Conservation (phyloP, 2,329 filamentous ascomycete genomes). For the Orbilia brochopaga region DNA sequence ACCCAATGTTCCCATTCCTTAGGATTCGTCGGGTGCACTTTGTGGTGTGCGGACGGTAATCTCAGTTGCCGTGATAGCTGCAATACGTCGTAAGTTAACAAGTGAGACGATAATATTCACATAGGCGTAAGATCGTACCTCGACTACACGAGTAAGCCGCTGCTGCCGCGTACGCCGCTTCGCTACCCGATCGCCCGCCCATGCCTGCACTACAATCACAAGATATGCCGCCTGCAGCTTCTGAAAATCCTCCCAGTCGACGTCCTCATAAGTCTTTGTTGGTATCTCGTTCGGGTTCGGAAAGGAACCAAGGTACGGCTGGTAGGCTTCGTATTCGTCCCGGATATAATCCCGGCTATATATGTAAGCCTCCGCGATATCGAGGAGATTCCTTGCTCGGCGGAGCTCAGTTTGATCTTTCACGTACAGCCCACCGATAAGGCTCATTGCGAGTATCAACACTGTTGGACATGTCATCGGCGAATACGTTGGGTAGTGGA, state of each 20-base stretch:
- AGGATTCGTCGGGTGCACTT: constrained; percentile 7
- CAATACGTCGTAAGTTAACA: not conserved
- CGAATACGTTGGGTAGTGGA: constrained; percentile 37
- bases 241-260: constrained; percentile 45
- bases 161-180: constrained; percentile 36
- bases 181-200: constrained; percentile 39
- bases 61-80: constrained; percentile 31
- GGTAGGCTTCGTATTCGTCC: constrained; percentile 39
- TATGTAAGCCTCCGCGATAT: constrained; percentile 39
- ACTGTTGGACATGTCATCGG: constrained; percentile 30
- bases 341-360: constrained; percentile 33
- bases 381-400: constrained; percentile 17
- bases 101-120: not conserved
- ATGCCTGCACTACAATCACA: constrained; percentile 43
- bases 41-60: constrained; percentile 39
- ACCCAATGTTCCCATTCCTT: constrained; percentile 37
- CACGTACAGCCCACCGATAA: constrained; percentile 40
- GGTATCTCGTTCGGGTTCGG: not conserved
- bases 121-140: constrained; percentile 7
- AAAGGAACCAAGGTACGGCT: constrained; percentile 3
- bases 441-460: constrained; percentile 44
- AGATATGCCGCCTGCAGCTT: constrained; percentile 47
- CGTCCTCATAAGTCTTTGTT: constrained; percentile 28
- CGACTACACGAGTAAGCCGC: constrained; percentile 27
- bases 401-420: constrained; percentile 34